phyloP scores from a whole-genome alignment of 129 eudicot genomes.

The Logfia minima region DNA sequence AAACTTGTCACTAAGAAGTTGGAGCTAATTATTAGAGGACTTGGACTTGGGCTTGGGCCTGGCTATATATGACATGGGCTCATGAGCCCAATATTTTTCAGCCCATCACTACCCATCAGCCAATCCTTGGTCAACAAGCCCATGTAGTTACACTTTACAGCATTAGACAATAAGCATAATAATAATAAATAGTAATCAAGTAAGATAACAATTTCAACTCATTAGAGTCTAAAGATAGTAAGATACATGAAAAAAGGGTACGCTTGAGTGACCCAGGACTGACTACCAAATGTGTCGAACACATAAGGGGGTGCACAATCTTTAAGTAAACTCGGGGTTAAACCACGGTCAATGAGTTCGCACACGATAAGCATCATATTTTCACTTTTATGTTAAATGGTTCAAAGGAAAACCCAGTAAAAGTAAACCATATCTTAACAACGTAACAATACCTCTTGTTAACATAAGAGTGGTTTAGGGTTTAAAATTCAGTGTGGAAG shows the following conservation, averaged over 20 bases:
- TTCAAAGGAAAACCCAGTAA: background rate
- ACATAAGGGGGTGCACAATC: too few species aligned
- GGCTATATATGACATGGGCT: background rate
- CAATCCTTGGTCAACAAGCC: too few species aligned
- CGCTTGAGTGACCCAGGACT: background rate
- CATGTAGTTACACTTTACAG: too few species aligned
- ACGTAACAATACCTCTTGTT: background rate
- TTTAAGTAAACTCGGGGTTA: background rate
- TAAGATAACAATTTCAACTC: too few species aligned
- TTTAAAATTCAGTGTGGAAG: too few species aligned
- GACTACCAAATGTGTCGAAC: background rate
- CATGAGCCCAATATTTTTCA: conserved; percentile 35
- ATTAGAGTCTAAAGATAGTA: too few species aligned
- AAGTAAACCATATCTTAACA: background rate
- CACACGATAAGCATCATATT: background rate
- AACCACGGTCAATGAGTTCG: background rate
- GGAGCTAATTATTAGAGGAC: conserved; percentile 29
- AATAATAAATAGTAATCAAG: too few species aligned
- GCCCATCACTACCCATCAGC: conserved; percentile 3
- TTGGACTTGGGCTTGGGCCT: conserved; percentile 6
- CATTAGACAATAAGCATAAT: too few species aligned
- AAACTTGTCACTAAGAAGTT: conserved; percentile 36
- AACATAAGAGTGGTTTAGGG: too few species aligned
- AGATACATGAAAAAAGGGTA: background rate
- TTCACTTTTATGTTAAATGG: background rate